Percentiles rank a stretch among this genome's conserved stretches.
These are phyloP conservation scores for Solanum corneliomulleri DNA, from an alignment of 257 asterid species.

Conservation along the genomic window DNA sequence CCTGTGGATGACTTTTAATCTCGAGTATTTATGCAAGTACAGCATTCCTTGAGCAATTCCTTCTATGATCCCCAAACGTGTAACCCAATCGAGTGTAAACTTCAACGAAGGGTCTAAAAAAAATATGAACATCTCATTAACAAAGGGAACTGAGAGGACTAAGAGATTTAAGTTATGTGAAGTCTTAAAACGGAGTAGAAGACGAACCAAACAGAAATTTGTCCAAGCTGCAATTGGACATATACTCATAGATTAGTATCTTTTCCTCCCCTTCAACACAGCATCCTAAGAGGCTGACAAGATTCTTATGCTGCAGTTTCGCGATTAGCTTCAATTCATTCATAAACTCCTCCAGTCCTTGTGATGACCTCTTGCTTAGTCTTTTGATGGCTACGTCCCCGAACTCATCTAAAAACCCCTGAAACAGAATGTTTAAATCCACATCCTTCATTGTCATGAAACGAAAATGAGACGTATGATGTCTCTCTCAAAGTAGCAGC, in stretches of 20 bases:
- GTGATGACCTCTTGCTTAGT: conserved; percentile 9
- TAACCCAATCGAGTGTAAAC: neutral
- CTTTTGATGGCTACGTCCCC: conserved; percentile 21
- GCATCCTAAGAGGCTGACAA: neutral
- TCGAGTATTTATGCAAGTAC: neutral
- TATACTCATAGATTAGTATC: conserved; percentile 4
- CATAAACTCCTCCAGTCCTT: conserved; percentile 20
- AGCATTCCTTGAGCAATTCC: conserved; percentile 3
- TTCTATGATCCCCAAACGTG: neutral
- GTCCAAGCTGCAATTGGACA: conserved; percentile 9
- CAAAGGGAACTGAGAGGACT: neutral
- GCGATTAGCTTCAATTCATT: conserved; percentile 6
- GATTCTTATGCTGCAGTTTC: neutral
- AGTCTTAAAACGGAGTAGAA: neutral
- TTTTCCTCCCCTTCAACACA: conserved; percentile 16
- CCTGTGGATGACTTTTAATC: conserved; percentile 5
- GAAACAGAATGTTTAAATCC: neutral
- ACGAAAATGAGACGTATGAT: neutral
- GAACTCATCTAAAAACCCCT: conserved; percentile 7
- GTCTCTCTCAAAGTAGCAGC: neutral
- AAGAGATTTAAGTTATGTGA: neutral
- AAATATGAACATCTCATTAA: neutral
- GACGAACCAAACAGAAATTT: conserved; percentile 7
- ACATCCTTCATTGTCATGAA: neutral
- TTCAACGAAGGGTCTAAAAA: neutral